Evolutionary conservation across 805 yeast species (phyloP), one percentile per base, ranked within the genome.

Genomic region (Candida ascalaphidarum): DNA sequence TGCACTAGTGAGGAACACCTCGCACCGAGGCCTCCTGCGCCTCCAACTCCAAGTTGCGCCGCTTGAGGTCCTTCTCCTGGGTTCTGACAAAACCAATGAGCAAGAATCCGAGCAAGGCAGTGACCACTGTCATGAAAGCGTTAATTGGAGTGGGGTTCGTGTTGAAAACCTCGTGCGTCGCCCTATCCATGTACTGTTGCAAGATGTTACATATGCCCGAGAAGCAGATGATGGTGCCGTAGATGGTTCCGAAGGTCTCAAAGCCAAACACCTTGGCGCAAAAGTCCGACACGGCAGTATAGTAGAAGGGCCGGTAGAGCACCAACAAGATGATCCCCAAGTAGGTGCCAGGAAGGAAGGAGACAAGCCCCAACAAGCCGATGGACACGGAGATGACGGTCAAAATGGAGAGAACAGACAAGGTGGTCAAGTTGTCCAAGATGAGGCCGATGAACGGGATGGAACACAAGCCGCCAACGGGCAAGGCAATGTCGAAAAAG

Each of bases 231-330:
- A 86, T 67, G 12, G 88, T 57, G 1, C 97, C 97, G 48, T 89
- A 89, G 5, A 89, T 78, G 2, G 86, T 81, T 21, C 96, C 96
- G 55, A 89, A 88, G 1, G 94, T 85, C 31, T 75, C 78, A 53
- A 81, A 86, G 0, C 97, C 97, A 58, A 89, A 88, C 18, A 88
- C 89, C 50, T 88, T 88, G 17, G 95, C 94, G 44, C 86, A 73
- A 51, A 78, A 85, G 53, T 89, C 96, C 2, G 95, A 81, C 5
- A 86, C 84, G 2, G 94, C 83, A 2, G 97, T 88, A 55, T 88
- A 89, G 48, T 82, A 86, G 47, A 88, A 82, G 8, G 97, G 96
- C 51, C 97, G 69, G 55, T 82, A 86, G 2, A 82, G 62, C 8
- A 85, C 96, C 39, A 88, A 59, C 17, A 81, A 38, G 2, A 75